Conservation (phyloP, 139 green algal species). For the Micractinium conductrix region DNA sequence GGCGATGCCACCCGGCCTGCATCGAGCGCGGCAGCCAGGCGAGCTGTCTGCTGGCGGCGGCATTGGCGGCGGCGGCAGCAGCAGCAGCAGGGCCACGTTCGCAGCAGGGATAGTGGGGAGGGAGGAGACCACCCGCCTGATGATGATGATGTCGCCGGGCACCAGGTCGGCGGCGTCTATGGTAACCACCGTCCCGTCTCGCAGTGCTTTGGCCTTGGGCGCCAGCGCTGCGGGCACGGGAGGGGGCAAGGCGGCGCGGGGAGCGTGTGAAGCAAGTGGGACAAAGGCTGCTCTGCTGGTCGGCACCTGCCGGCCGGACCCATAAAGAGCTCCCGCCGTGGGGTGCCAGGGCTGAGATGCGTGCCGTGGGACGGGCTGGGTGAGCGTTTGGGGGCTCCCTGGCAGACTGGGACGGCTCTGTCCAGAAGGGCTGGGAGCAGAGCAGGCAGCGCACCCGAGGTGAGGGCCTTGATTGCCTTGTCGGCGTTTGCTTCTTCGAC, state of each 20-base stretch:
- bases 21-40: too few species aligned
- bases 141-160: slow-evolving; percentile 82
- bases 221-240: slow-evolving; percentile 64
- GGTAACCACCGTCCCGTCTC: slow-evolving; percentile 61
- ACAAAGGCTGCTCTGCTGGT: neutral
- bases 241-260: slow-evolving; percentile 11
- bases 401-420: too few species aligned
- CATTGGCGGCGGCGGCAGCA: too few species aligned
- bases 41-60: too few species aligned
- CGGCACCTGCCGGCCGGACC: neutral
- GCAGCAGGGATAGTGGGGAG: too few species aligned
- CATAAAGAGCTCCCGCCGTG: neutral
- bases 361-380: too few species aligned
- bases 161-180: slow-evolving; percentile 75
- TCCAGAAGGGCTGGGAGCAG: too few species aligned
- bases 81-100: too few species aligned
- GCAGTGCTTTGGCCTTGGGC: slow-evolving; percentile 69
- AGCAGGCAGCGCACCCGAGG: slow-evolving; percentile 36
- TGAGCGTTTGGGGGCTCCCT: too few species aligned
- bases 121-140: slow-evolving; percentile 85
- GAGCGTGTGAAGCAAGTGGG: neutral
- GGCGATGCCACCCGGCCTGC: too few species aligned
- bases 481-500: slow-evolving; percentile 81
- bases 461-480: slow-evolving; percentile 85
- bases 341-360: too few species aligned